Conservation (phyloP, 2,329 filamentous ascomycete species). For the Phaeoacremonium minimum region DNA sequence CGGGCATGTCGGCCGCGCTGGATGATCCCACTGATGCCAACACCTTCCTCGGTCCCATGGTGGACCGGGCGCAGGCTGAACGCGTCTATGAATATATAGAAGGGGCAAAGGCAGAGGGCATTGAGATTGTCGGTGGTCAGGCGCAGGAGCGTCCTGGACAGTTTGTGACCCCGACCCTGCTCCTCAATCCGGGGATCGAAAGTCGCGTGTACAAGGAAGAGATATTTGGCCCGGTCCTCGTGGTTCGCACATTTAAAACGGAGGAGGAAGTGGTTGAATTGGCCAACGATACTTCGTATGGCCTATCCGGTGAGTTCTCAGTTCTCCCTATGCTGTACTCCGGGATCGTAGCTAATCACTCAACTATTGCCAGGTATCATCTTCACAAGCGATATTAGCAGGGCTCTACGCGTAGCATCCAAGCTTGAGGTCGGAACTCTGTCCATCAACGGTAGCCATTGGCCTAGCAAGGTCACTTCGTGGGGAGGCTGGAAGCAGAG, state of each 20-base stretch:
- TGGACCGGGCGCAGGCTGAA: conserved; percentile 3
- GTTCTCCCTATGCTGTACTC: no score
- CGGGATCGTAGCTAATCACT: no score
- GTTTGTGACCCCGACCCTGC: conserved; percentile 2
- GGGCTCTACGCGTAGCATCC: no score
- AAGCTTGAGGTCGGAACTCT: no score
- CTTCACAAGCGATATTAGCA: no score
- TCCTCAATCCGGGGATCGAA: conserved; percentile 1
- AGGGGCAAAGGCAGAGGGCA: neutral
- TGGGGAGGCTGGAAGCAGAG: no score
- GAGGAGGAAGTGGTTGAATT: conserved; percentile 3
- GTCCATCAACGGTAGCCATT: no score
- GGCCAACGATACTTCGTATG: conserved; percentile 5
- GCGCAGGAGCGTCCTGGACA: conserved; percentile 1
- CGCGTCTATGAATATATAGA: conserved; percentile 5
- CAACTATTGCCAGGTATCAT: no score
- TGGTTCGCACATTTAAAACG: conserved; percentile 2
- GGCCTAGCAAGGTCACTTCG: no score
- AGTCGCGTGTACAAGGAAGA: conserved; percentile 3
- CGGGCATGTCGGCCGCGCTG: no score
- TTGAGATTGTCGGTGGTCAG: conserved; percentile 1
- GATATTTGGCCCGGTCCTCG: conserved; percentile 3
- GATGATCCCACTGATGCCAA: neutral
- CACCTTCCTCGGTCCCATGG: conserved; percentile 3
- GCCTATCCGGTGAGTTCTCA: conserved; percentile 1